Evolutionary conservation across 257 asterid species (phyloP).

Genomic region (Lithospermum erythrorhizon): DNA sequence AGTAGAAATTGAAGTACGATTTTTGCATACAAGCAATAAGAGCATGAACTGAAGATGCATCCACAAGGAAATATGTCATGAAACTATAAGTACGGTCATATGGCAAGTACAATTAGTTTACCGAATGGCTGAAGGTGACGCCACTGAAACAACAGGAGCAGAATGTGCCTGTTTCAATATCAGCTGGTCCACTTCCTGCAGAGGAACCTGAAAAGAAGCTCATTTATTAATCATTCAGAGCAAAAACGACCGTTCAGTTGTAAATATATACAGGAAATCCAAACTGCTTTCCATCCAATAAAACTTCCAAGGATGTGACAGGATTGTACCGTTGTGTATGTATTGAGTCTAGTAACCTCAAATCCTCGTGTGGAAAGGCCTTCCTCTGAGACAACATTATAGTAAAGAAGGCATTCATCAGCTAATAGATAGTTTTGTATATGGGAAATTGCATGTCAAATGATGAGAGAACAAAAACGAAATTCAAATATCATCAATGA

Average conservation of each 20-base stretch:
- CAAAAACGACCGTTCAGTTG: not conserved
- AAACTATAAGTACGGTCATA: not conserved
- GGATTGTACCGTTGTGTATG: slow-evolving; percentile 77
- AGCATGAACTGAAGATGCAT: too few species aligned
- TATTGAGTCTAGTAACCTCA: slow-evolving; percentile 75
- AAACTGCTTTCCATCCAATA: not conserved
- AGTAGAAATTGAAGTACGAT: too few species aligned
- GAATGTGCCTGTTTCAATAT: slow-evolving; percentile 43
- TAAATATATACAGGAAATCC: not conserved
- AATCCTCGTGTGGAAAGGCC: slow-evolving; percentile 87
- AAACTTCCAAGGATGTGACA: not conserved
- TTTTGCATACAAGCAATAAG: not conserved
- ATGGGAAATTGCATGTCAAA: not conserved
- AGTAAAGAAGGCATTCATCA: not conserved
- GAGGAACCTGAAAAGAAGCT: slow-evolving; percentile 37
- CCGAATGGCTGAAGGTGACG: slow-evolving; percentile 82
- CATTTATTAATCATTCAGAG: not conserved
- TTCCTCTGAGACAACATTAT: slow-evolving; percentile 45
- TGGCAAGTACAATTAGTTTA: slow-evolving; percentile 10
- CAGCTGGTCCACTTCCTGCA: slow-evolving; percentile 38
- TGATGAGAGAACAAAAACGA: too few species aligned
- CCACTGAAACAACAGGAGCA: slow-evolving; percentile 75
- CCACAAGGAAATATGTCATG: not conserved
- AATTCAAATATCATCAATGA: too few species aligned
- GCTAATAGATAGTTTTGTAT: slow-evolving; percentile 6